Conservation (phyloP, 345 rosid genomes). For the Eucalyptus polyanthemos region DNA sequence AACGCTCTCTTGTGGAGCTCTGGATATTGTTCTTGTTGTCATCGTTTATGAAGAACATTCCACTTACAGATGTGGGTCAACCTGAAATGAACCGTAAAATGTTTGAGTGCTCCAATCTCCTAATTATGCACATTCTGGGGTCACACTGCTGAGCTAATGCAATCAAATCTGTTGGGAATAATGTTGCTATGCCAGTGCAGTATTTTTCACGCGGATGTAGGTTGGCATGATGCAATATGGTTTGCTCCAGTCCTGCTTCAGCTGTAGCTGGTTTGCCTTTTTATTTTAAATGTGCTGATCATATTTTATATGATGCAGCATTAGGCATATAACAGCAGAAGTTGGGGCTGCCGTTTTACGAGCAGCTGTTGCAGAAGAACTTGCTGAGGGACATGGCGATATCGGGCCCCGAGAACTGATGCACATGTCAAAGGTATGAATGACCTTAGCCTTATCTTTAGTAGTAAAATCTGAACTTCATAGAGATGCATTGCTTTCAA, state of each 20-base stretch:
- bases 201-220: neutral
- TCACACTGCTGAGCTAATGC: neutral
- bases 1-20: neutral
- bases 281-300: neutral
- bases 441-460: neutral
- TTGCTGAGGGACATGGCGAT: conserved; percentile 80
- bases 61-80: neutral
- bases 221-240: neutral
- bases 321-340: conserved; percentile 82
- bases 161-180: neutral
- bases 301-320: conserved; percentile 34
- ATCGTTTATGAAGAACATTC: neutral
- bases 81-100: neutral
- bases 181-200: neutral
- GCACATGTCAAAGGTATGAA: conserved; percentile 73
- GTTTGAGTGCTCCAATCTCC: neutral
- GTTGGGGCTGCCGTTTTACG: conserved; percentile 90
- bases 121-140: neutral
- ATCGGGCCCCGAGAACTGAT: conserved; percentile 60
- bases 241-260: neutral
- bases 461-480: neutral
- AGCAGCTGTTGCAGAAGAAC: conserved; percentile 71
- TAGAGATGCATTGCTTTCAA: neutral
- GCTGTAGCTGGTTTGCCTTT: neutral
- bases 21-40: neutral